A percentile compares a stretch with the other conserved stretches of the same genome.
Evolutionary conservation across 148 eudicot species (phyloP).

Genomic region (Euryodendron excelsum): DNA sequence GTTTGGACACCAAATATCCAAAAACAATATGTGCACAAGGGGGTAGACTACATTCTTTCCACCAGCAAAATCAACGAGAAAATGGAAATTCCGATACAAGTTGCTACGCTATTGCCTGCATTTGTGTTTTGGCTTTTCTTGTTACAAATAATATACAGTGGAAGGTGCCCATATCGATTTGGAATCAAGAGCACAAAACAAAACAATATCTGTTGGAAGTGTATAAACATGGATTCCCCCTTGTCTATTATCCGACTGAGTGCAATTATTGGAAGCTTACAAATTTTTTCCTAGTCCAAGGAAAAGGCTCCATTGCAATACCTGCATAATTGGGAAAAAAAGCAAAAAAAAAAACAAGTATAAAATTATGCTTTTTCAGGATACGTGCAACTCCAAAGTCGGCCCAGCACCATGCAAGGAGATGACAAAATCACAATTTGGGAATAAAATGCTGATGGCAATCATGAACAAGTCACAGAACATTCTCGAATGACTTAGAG

Average conservation of each 20-base stretch:
- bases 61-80: background rate
- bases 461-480: too few relatives aligned
- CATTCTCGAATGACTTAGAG: too few relatives aligned
- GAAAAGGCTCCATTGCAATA: conserved; percentile 72
- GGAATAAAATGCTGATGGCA: too few relatives aligned
- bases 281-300: conserved; percentile 37
- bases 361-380: background rate
- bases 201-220: background rate
- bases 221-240: background rate
- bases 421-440: background rate
- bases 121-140: background rate
- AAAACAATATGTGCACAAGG: too few relatives aligned
- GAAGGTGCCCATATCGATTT: background rate
- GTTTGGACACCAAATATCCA: too few relatives aligned
- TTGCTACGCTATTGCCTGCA: background rate
- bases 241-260: background rate
- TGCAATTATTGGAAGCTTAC: conserved; percentile 2
- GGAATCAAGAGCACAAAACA: background rate
- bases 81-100: background rate
- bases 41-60: too few relatives aligned
- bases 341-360: background rate
- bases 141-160: background rate
- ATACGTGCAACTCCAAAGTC: background rate
- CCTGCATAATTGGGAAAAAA: conserved; percentile 45
- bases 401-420: background rate